phyloP scores from a whole-genome alignment of 2,329 filamentous ascomycete species.

The Monilinia vaccinii-corymbosi region DNA sequence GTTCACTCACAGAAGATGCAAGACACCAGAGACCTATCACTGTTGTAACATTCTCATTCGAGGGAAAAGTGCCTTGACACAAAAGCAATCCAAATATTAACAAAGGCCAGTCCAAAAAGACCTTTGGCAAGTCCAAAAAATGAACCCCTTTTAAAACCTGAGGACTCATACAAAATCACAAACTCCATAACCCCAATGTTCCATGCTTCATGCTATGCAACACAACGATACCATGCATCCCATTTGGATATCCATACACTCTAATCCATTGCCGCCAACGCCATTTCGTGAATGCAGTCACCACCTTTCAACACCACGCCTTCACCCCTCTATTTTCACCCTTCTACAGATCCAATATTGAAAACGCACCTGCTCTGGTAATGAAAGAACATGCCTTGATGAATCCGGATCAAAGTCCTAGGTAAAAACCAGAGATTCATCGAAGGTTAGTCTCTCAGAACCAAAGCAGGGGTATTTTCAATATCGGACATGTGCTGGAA shows the following conservation, averaged over 20 bases:
- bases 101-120: neutral
- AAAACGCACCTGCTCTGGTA: neutral
- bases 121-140: neutral
- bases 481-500: neutral
- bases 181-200: neutral
- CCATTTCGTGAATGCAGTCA: neutral
- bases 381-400: neutral
- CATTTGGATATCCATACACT: conserved; percentile 1
- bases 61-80: neutral
- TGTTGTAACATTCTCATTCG: neutral
- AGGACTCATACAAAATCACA: neutral
- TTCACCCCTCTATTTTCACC: neutral
- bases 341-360: neutral
- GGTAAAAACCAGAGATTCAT: neutral
- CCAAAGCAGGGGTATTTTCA: neutral
- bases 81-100: neutral
- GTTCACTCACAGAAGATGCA: too few species aligned
- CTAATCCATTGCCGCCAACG: neutral
- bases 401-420: conserved; percentile 3
- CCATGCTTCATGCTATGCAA: neutral
- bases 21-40: neutral
- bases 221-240: neutral
- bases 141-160: neutral
- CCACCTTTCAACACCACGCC: neutral
- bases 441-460: neutral